Evolutionary conservation across 2,329 filamentous ascomycete species (phyloP), one percentile per base, ranked within the genome.

Genomic region (Hymenoscyphus infarciens): DNA sequence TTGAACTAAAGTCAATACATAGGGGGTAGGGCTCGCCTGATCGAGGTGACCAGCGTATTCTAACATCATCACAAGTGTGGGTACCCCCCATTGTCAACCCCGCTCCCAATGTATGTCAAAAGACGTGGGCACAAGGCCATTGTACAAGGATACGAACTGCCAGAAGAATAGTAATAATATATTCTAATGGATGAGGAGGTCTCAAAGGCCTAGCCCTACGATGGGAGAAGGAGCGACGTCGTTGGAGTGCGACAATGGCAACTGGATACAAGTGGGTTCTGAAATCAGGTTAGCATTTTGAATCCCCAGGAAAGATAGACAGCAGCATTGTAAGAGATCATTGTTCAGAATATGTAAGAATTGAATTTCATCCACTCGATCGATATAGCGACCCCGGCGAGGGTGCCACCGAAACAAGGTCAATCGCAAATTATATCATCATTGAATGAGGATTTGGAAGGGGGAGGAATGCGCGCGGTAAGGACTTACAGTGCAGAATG

Each of bases 371-470:
- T 81, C 77, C 85, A 76, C 80, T 83, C 80, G 79, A 75, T 80
- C 82, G 88, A 87, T 92, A 88, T 88, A 83, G 88, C 89, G 82
- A 83, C 90, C 87, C 92, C 86, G 92, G 93, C 92, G 89, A 89
- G 92, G 87, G 90, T 81, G 83, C 91, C 92, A 93, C 86, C 87
- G 81, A 81, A 78, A 78, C 77, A 80, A 82, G 84, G 89, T 97
- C 92, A 96, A 94, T 94, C 92, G 93, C 92, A 97, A 97, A 97
- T 97, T 97, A 91, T 90, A 82, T 89, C 92, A 96, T 97, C 93
- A 91, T 89, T 71, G 71, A 75, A 69, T 72, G 35, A 15, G 63
- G 22, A 13, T n/a, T 52, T 52, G 45, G 35, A 56, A 73, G 64
- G 67, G 63, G 63, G 49, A 61, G 31, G 42, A 35, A 31, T 22